Evolutionary conservation across 495 filamentous ascomycete genomes (phyloP).

Genomic region (Aspergillus ostianus): DNA sequence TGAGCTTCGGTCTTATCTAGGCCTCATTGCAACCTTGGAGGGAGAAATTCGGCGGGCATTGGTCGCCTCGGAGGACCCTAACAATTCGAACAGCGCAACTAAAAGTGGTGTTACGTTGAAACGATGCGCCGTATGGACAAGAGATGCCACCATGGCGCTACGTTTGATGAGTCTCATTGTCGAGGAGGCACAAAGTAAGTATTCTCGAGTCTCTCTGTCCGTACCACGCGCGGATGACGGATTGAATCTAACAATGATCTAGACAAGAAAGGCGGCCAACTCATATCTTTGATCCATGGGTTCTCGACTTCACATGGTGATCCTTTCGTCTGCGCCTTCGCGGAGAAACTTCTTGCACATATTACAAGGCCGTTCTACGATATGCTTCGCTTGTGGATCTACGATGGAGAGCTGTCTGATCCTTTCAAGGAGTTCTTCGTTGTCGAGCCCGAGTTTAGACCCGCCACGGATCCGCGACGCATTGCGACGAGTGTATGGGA

Average conservation of each 20-base stretch:
- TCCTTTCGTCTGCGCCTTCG: constrained; percentile 89
- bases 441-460: constrained; percentile 60
- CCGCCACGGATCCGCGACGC: constrained; percentile 52
- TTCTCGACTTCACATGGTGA: constrained; percentile 95
- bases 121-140: constrained; percentile 93
- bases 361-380: constrained; percentile 97
- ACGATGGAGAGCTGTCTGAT: constrained; percentile 95
- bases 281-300: constrained; percentile 90
- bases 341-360: constrained; percentile 85
- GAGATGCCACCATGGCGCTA: constrained; percentile 94
- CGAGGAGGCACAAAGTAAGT: constrained; percentile 76
- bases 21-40: constrained; percentile 90
- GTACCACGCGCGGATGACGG: background rate
- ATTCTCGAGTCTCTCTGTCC: background rate
- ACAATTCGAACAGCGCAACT: constrained; percentile 62
- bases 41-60: constrained; percentile 82
- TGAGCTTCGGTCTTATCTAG: constrained; percentile 86
- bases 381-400: constrained; percentile 96
- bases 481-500: constrained; percentile 94
- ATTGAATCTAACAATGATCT: constrained; percentile 14
- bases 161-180: constrained; percentile 92
- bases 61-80: constrained; percentile 63
- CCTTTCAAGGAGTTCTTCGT: constrained; percentile 97
- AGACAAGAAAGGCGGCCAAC: constrained; percentile 84
- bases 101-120: constrained; percentile 95